Evolutionary conservation across 2,329 filamentous ascomycete genomes (phyloP), one percentile per base, ranked within the genome.

Genomic region (Trichoderma breve): DNA sequence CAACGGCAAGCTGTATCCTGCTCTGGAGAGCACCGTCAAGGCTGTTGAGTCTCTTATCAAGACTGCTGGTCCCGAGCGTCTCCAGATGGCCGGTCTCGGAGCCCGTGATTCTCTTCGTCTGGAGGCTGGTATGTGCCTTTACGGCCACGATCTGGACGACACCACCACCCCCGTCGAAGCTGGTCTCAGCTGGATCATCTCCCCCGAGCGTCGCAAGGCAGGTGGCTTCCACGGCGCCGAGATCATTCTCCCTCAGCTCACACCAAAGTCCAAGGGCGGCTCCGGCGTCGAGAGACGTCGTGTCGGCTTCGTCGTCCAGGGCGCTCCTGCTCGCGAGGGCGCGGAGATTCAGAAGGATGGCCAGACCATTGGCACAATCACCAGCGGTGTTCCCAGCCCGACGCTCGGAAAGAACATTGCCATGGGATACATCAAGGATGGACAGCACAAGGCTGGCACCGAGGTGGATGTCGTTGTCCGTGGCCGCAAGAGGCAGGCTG

Each of bases 91-190:
- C 2, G 96, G 96, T 3, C 88, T 99, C 0, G 96, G 95, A 11
- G 94, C 96, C 3, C 90, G 96, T 74, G 96, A 99, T 82, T 97
- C 92, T 73, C 89, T 99, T 73, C 91, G 96, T 61, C 90, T 99
- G 34, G 96, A 99, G 84, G 96, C 96, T 0, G 96, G 96, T 73
- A 97, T 99, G 95, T 99, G 96, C 82, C 88, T 99, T n/a, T 99
- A 99, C 83, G 96, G 96, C n/a, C 94, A 98, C 83, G 96, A 99
- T 81, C 88, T 99, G 47, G 91, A 97, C 80, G 95, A 97, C 79
- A 81, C 82, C n/a, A 89, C 86, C 21, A 89, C 88, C 18, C 88
- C 88, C 18, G 86, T 87, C 74, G 88, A 90, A 81, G 88, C 82
- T 36, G 84, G 81, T 15, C 84, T 90, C 36, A 79, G 81, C 75